phyloP scores from a whole-genome alignment of 2,329 filamentous ascomycete species.

The Ophioceras dolichostomum region DNA sequence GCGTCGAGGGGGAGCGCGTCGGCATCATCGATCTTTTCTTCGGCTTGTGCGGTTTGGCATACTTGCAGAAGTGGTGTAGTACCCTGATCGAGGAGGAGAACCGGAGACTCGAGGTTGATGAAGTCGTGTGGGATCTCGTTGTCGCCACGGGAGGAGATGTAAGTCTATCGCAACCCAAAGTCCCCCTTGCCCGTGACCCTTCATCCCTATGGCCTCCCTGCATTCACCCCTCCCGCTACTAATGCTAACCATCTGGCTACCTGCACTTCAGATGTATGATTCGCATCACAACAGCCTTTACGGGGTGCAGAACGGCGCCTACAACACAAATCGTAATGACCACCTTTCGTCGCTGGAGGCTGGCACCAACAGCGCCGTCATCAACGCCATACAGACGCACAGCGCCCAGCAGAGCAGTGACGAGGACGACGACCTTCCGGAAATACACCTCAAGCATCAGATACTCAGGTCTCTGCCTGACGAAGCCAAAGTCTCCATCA shows the following conservation, averaged over 20 bases:
- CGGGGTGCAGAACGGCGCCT: conserved; percentile 14
- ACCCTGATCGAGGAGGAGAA: conserved; percentile 37
- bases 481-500: conserved; percentile 46
- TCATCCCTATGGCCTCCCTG: background rate
- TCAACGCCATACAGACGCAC: conserved; percentile 15
- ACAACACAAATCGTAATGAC: conserved; percentile 8
- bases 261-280: background rate
- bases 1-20: conserved; percentile 44
- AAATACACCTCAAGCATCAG: conserved; percentile 36
- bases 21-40: conserved; percentile 48
- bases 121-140: conserved; percentile 55
- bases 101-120: conserved; percentile 33
- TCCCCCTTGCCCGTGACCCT: background rate
- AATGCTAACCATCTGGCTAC: background rate
- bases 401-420: conserved; percentile 13
- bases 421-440: conserved; percentile 31
- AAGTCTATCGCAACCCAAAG: background rate
- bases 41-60: conserved; percentile 47
- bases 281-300: conserved; percentile 13
- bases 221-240: background rate
- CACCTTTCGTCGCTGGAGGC: conserved; percentile 10
- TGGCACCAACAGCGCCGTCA: conserved; percentile 18
- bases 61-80: conserved; percentile 45
- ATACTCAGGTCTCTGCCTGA: conserved; percentile 41
- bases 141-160: conserved; percentile 36